Conservation (phyloP, 164 flowering plant genomes). For the Santalum album region DNA sequence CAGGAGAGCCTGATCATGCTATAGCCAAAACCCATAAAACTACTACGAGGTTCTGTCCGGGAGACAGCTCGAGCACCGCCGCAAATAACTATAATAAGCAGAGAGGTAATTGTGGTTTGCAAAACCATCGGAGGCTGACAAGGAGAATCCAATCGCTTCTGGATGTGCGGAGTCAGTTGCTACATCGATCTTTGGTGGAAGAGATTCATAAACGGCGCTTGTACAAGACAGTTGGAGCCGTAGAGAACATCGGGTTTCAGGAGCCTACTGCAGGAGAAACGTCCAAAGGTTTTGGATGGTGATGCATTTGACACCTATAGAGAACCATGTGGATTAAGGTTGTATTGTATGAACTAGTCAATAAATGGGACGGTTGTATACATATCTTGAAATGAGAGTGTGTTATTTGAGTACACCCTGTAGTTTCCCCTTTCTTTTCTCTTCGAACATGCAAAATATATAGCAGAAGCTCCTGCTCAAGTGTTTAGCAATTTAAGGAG, state of each 20-base stretch:
- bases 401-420: no score
- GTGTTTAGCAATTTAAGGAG: no score
- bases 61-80: constrained; percentile 5
- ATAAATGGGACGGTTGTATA: no score
- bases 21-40: constrained; percentile 21
- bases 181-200: constrained; percentile 51
- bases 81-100: constrained; percentile 5
- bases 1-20: constrained; percentile 11
- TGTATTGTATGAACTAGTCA: no score
- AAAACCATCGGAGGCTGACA: constrained; percentile 13
- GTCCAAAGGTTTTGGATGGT: no score
- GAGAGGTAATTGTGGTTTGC: neutral
- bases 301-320: no score
- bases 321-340: no score
- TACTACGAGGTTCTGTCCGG: constrained; percentile 44
- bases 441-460: no score
- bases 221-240: constrained; percentile 74
- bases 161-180: constrained; percentile 60
- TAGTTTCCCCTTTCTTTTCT: no score
- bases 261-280: constrained; percentile 34
- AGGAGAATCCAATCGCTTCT: constrained; percentile 33
- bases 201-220: constrained; percentile 53
- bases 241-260: constrained; percentile 68
- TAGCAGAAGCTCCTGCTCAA: no score
- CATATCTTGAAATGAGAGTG: no score